Evolutionary conservation across 2,329 filamentous ascomycete species (phyloP), one percentile per base, ranked within the genome.

Genomic region (Coniochaeta pulveracea): DNA sequence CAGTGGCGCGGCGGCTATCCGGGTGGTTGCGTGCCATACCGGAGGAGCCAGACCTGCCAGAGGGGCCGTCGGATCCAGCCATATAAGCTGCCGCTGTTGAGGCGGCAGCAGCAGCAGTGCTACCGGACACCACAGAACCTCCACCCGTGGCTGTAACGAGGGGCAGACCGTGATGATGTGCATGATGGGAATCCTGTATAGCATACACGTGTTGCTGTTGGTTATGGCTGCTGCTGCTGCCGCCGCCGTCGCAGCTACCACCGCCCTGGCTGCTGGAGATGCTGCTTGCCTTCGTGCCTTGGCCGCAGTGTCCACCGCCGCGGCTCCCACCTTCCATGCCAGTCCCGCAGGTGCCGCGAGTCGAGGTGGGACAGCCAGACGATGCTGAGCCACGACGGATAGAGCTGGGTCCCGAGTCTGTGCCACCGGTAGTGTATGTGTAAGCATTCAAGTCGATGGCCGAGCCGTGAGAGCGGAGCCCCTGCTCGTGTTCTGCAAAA

Each of bases 401-500:
- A 49, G 19, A 52, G 43, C 30, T 33, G 12, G 16, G 19, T 24
- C 19, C 30, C 21, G 38, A 51, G 50, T 35, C 47, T 44, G 43
- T 30, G 4, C 50, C 47, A 34, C 46, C 45, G 32, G 32, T 30
- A 4, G 47, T 42, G 19, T 49, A 40, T 3, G 47, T 48, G 34
- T 52, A 52, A 4, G 34, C 34, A 22, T 27, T 34, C 25, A 49
- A 35, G 26, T 50, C 47, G 12, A 49, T 43, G 6, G 38, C 44
- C 10, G 48, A 30, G 4, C 47, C 46, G 19, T 51, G 46, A 22
- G 41, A 45, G 22, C 44, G 41, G 5, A 48, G 29, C 32, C 39
- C 44, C 32, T 45, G 48, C 11, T 49, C 44, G 10, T 46, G 40
- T 22, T 51, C 48, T 25, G 37, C 36, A 25, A 52, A 51, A 8